phyloP scores from a whole-genome alignment of 2,329 filamentous ascomycete species.

The Fusarium ramigenum region DNA sequence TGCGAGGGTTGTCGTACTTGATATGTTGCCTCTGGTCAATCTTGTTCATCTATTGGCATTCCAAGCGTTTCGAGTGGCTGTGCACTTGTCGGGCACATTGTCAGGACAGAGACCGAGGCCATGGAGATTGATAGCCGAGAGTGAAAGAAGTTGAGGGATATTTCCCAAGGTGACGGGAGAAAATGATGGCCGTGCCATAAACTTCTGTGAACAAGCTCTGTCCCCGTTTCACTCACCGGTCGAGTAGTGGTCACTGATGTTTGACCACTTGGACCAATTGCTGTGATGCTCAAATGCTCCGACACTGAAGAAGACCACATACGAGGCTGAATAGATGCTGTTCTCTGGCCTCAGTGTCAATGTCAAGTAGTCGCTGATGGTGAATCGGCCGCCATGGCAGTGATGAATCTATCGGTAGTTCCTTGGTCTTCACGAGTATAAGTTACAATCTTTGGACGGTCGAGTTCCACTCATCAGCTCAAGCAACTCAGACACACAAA shows the following conservation, averaged over 20 bases:
- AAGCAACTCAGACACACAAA: background rate
- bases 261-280: no score
- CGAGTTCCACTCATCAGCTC: background rate
- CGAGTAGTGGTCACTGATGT: no score
- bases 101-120: no score
- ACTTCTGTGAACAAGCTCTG: background rate
- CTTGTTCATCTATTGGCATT: background rate
- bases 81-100: no score
- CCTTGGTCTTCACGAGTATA: background rate
- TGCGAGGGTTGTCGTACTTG: no score
- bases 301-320: background rate
- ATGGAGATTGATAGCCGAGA: no score
- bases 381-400: background rate
- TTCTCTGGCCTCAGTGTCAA: accelerated
- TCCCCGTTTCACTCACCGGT: background rate
- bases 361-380: background rate
- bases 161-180: no score
- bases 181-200: no score
- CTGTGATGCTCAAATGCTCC: background rate
- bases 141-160: no score
- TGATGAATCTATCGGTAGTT: accelerated
- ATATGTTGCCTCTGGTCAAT: background rate
- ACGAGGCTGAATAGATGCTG: background rate
- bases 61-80: background rate
- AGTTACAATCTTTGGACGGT: background rate